These are phyloP conservation scores for Cubamyces lactineus DNA, from an alignment of 768 basidiomycete genomes.

Conservation along the genomic window DNA sequence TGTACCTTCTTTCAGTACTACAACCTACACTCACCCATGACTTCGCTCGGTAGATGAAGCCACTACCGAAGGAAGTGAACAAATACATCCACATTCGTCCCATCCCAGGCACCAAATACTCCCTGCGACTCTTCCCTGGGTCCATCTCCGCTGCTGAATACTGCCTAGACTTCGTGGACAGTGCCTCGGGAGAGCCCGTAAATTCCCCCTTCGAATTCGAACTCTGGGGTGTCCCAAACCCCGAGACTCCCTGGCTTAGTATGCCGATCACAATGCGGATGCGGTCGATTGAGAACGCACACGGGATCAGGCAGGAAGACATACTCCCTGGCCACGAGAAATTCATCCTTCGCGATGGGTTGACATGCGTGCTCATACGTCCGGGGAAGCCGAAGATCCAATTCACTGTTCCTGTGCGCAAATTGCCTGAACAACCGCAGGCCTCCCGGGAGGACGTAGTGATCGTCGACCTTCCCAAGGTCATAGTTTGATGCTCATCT, in stretches of 20 bases:
- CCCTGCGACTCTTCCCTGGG: neutral
- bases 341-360: neutral
- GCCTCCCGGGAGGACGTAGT: neutral
- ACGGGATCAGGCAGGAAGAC: neutral
- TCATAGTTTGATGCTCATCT: neutral
- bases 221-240: neutral
- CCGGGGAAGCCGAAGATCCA: neutral
- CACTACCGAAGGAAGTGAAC: neutral
- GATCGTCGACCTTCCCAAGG: neutral
- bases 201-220: constrained; percentile 5
- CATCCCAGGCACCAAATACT: neutral
- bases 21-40: too few species aligned
- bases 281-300: neutral
- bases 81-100: neutral
- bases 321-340: neutral
- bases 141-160: neutral
- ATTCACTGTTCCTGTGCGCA: neutral
- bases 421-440: neutral
- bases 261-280: neutral
- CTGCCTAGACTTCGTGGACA: constrained; percentile 1
- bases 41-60: neutral
- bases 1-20: neutral
- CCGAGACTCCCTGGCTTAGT: neutral
- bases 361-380: neutral
- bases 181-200: neutral